phyloP scores from a whole-genome alignment of 2,329 filamentous ascomycete genomes.

The Aspergillus alliaceus region DNA sequence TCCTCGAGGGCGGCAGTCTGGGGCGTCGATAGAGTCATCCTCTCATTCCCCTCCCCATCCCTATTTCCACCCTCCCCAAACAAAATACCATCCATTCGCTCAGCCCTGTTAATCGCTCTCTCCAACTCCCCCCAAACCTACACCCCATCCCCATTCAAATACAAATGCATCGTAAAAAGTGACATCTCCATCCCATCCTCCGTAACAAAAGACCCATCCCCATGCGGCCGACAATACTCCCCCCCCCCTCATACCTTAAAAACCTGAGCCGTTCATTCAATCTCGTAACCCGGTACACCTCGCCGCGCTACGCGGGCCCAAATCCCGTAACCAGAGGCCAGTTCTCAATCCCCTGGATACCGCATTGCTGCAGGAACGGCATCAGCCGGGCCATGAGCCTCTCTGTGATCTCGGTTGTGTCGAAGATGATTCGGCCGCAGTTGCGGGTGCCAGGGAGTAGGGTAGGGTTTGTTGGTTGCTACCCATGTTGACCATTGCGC shows the following conservation, averaged over 20 bases:
- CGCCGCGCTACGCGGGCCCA: constrained; percentile 33
- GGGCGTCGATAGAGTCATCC: constrained; percentile 16
- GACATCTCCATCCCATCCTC: constrained; percentile 53
- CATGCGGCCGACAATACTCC: constrained; percentile 72
- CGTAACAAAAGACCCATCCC: constrained; percentile 64
- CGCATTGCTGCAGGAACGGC: constrained; percentile 50
- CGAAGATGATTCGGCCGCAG: constrained; percentile 74
- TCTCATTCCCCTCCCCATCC: constrained; percentile 14
- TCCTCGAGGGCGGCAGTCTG: constrained; percentile 13
- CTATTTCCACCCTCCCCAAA: constrained; percentile 5
- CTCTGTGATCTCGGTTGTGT: constrained; percentile 61
- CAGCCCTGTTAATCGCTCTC: constrained; percentile 15
- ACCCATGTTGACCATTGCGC: constrained; percentile 68
- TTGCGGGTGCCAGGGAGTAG: constrained; percentile 61
- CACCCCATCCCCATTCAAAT: constrained; percentile 49
- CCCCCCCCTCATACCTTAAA: constrained; percentile 70
- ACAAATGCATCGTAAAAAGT: constrained; percentile 57
- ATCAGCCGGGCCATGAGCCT: constrained; percentile 63
- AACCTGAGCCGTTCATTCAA: constrained; percentile 75
- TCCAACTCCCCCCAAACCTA: constrained; percentile 28
- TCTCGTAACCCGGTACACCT: constrained; percentile 38
- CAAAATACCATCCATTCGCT: neutral
- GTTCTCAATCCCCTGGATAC: constrained; percentile 37
- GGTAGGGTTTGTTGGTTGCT: constrained; percentile 57
- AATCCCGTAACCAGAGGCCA: constrained; percentile 45